Evolutionary conservation across 2,329 filamentous ascomycete species (phyloP).

Genomic region (Pseudopithomyces maydicus): DNA sequence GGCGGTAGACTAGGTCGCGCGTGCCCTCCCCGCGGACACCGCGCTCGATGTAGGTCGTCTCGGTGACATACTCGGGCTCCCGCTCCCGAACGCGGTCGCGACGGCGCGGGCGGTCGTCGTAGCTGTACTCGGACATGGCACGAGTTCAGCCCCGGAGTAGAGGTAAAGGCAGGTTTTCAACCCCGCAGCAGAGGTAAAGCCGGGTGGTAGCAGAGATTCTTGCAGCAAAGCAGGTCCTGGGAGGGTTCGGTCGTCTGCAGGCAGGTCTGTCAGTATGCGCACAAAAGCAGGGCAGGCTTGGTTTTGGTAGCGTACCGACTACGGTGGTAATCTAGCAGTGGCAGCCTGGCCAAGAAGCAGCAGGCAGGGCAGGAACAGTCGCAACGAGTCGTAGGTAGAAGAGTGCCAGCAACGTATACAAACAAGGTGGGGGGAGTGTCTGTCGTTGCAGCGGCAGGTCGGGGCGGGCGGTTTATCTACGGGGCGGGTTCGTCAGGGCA

Average conservation of each 20-base stretch:
- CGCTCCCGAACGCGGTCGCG: constrained; percentile 51
- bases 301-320: constrained; percentile 13
- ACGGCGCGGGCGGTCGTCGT: constrained; percentile 54
- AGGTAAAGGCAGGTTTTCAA: background rate
- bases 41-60: constrained; percentile 58
- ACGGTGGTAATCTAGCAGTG: constrained; percentile 11
- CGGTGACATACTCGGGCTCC: constrained; percentile 56
- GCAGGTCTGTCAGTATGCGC: constrained; percentile 3
- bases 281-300: background rate
- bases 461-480: constrained; percentile 25
- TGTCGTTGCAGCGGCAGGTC: constrained; percentile 19
- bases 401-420: constrained; percentile 27
- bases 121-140: constrained; percentile 57
- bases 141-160: constrained; percentile 10
- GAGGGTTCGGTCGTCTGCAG: constrained; percentile 6
- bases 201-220: constrained; percentile 4
- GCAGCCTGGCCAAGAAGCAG: constrained; percentile 23
- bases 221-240: constrained; percentile 9
- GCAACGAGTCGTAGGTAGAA: constrained; percentile 30
- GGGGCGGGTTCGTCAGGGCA: constrained; percentile 11
- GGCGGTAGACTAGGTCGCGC: constrained; percentile 56
- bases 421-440: constrained; percentile 25
- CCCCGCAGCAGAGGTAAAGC: constrained; percentile 4
- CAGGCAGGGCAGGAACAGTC: constrained; percentile 17
- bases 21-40: constrained; percentile 50